Conservation (phyloP, 2,329 filamentous ascomycete genomes). For the Epichloe amarillans region DNA sequence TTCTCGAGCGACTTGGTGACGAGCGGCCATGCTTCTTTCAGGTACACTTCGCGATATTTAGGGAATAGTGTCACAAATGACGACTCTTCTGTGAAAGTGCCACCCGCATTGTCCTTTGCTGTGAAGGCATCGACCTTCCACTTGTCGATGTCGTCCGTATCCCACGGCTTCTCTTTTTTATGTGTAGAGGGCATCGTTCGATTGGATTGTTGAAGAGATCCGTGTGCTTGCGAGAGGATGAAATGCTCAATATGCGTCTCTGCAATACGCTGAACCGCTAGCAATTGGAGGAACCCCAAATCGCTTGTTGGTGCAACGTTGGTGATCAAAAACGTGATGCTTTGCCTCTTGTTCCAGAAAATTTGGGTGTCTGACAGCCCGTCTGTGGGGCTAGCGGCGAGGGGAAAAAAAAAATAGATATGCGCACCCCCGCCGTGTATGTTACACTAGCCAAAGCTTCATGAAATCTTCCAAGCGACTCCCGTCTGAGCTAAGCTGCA, state of each 20-base stretch:
- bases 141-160: conserved; percentile 93
- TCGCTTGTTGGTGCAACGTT: not conserved
- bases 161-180: conserved; percentile 82
- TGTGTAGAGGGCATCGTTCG: conserved; percentile 69
- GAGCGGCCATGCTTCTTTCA: conserved; percentile 86
- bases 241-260: not conserved
- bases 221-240: too few relatives aligned
- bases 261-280: not conserved
- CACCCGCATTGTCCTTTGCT: conserved; percentile 69
- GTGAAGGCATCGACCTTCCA: conserved; percentile 88
- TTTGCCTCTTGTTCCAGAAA: not conserved
- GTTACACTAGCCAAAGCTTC: not conserved
- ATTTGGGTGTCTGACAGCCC: not conserved
- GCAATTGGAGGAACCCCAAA: not conserved
- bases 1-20: conserved; percentile 81
- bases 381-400: not conserved
- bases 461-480: conserved; percentile 7
- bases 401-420: not conserved
- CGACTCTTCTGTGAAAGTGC: conserved; percentile 84
- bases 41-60: conserved; percentile 89
- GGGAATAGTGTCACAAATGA: conserved; percentile 82
- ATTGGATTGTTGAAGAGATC: not conserved
- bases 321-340: not conserved
- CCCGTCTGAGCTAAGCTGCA: not conserved
- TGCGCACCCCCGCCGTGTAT: not conserved